These are phyloP conservation scores for Phoma sp. DNA, from an alignment of 2,329 filamentous ascomycete species.

Conservation along the genomic window DNA sequence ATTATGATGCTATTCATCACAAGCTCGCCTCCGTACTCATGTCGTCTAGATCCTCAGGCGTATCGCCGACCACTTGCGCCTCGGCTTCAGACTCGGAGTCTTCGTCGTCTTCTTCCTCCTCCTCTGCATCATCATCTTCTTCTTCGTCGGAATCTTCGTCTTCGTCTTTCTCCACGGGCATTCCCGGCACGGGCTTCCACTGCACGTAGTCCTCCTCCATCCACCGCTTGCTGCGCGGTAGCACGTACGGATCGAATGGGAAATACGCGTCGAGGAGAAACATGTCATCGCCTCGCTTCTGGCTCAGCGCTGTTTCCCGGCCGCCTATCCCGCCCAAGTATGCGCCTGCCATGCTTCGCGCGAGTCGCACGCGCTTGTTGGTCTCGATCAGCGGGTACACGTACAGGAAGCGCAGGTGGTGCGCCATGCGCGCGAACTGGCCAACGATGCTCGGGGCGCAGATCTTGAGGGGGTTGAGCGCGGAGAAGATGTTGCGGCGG, in stretches of 20 bases:
- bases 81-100: constrained; percentile 14
- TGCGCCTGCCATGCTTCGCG: constrained; percentile 69
- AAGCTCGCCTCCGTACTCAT: constrained; percentile 20
- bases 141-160: constrained; percentile 38
- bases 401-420: constrained; percentile 87
- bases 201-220: constrained; percentile 65
- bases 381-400: constrained; percentile 86
- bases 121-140: constrained; percentile 22
- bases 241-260: constrained; percentile 94
- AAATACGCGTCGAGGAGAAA: constrained; percentile 94
- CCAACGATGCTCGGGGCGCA: constrained; percentile 89
- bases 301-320: constrained; percentile 61
- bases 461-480: constrained; percentile 93
- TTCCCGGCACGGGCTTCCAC: constrained; percentile 49
- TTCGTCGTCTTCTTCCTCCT: constrained; percentile 43
- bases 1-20: neutral
- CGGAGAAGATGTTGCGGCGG: constrained; percentile 80
- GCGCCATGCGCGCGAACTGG: constrained; percentile 87
- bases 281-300: constrained; percentile 73
- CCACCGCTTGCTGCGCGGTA: constrained; percentile 88
- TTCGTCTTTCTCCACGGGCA: constrained; percentile 54
- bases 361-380: constrained; percentile 88
- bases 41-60: constrained; percentile 21
- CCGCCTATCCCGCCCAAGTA: constrained; percentile 54
- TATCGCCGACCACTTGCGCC: neutral